Conservation (phyloP, 805 yeast genomes). For the Pichia pseudocactophila region DNA sequence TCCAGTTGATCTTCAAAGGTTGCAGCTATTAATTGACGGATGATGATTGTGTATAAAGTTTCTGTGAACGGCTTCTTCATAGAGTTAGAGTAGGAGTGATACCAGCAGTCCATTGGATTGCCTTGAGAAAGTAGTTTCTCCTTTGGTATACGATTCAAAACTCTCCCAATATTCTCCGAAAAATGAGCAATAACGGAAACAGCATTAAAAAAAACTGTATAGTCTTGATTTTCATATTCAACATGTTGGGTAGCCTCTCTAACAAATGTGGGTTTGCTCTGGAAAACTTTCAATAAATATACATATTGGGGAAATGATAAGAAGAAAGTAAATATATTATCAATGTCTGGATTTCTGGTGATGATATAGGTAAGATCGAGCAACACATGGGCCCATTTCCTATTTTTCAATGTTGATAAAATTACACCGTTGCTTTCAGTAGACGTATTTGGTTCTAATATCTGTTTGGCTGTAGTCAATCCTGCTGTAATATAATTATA, state of each 20-base stretch:
- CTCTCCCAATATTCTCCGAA: conserved; percentile 43
- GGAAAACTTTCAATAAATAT: conserved; percentile 59
- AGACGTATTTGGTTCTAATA: not conserved
- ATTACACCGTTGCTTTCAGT: conserved; percentile 25
- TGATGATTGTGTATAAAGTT: conserved; percentile 11
- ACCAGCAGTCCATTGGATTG: conserved; percentile 13
- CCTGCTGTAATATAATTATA: conserved; percentile 54
- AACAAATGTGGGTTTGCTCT: conserved; percentile 65
- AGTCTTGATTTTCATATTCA: conserved; percentile 83
- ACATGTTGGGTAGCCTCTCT: conserved; percentile 77
- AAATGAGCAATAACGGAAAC: conserved; percentile 59
- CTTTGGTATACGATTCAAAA: conserved; percentile 26
- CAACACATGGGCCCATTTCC: conserved; percentile 72
- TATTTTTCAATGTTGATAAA: conserved; percentile 43
- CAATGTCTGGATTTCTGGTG: conserved; percentile 54
- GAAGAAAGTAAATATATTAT: conserved; percentile 18
- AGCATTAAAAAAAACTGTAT: conserved; percentile 62
- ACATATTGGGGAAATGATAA: conserved; percentile 41
- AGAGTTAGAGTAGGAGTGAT: conserved; percentile 12
- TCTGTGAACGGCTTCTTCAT: conserved; percentile 15
- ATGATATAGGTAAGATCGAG: conserved; percentile 73
- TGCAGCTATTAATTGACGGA: conserved; percentile 11
- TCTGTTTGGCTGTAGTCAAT: conserved; percentile 21
- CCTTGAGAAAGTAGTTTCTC: conserved; percentile 8
- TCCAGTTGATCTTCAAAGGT: conserved; percentile 12